Base-by-base conservation (phyloP, 441 rosid species). In the Erodium texanum region DNA sequence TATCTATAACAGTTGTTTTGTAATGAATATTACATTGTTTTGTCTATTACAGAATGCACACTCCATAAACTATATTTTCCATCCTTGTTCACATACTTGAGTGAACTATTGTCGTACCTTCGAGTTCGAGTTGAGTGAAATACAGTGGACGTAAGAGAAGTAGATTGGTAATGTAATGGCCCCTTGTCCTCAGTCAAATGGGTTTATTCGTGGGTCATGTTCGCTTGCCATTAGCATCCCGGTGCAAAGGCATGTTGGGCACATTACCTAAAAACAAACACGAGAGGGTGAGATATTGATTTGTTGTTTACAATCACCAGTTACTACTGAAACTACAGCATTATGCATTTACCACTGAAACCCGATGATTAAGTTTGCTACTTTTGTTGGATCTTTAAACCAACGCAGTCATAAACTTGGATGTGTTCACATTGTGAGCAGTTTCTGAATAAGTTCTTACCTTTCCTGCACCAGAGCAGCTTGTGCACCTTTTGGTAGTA, bases 401-500 rank as follows among this genome's bases (percentile, higher is more conserved):
- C n/a, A 20, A 54, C 1, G 61, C 61, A 54, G 10, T 8, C 61
- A 54, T 4, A 18, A 54, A 18, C 61, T 5, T 18, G 24, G 23
- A 54, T 1, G 11, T 8, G 14, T 54, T 54, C 23, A 54, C 24
- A 54, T 54, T 7, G 61, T 54, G 2, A 19, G 61, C 7, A 4
- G 1, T 27, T 27, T 27, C 29, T 27, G 29, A 27, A 27, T 4
- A 27, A 27, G 29, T 27, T 27, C 29, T 27, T 81, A 93, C 97
- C 95, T 93, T 93, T 79, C 97, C 97, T 29, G 97, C 82, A 64
- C 99, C 97, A 2, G 99, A 93, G 84, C 97, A 93, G 74, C 85
- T 89, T 12, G 68, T 72, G 82, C 99, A 90, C 73, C 96, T 84
- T 74, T 72, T 77, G 15, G 92, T 83, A 9, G 81, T 82, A 32